Evolutionary conservation across 2,329 filamentous ascomycete genomes (phyloP), one percentile per base, ranked within the genome.

Genomic region (Tolypocladium album): DNA sequence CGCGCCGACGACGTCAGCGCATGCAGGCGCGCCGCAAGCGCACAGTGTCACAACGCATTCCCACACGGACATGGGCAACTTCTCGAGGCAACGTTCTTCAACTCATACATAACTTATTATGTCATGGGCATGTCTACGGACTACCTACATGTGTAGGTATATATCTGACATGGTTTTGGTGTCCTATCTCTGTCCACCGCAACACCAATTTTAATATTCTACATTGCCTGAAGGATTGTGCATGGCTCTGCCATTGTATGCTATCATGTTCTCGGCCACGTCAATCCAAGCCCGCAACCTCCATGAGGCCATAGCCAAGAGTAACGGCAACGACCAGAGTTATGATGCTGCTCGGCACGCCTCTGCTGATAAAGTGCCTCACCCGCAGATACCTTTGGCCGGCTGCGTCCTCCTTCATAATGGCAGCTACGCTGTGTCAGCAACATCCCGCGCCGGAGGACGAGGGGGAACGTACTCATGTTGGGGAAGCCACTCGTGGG

Each of bases 341-440:
- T 59, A 97, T 79, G 42, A 97, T 71, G 73, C 89, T 95, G 70
- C 89, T 87, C 0, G 94, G 93, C 43, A 99, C 85, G 69, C 94
- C 94, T n/a, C 92, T 81, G 58, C 89, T 95, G 69, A 99, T 88
- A 74, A 99, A 99, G 72, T 99, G 94, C 70, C 89, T 89, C 58
- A 99, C 95, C 62, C 88, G 82, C 59, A 99, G 82, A 70, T 99
- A 99, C 60, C 94, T 82, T 71, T 96, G 90, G 11, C 94, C 94
- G 0, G 92, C 95, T 0, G 90, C 84, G 68, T 99, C 93, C 76
- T 99, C 94, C 81, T 97, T 97, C 94, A 99, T 97, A 69, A 99
- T 97, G 4, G 94, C 94, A 69, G 94, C 91, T 95, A 57, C 20
- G 52, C 9, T 11, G 56, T 53, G 62, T 71, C 61, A 73, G 69